Evolutionary conservation across 106 monocot species (phyloP).

Genomic region (Dendrobium chrysotoxum): DNA sequence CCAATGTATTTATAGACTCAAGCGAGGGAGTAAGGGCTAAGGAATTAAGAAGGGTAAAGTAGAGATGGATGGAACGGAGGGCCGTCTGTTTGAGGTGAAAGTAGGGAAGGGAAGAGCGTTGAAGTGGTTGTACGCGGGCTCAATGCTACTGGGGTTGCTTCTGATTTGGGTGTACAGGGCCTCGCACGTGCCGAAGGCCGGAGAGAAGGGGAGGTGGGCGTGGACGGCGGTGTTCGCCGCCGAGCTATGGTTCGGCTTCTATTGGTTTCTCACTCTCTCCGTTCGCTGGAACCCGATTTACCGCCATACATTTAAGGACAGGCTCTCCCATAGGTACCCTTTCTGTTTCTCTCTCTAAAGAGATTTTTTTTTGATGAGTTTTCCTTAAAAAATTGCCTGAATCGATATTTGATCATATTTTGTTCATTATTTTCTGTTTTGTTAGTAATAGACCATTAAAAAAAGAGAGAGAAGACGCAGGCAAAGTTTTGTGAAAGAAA

Average conservation of each 20-base stretch:
- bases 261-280: conserved; percentile 56
- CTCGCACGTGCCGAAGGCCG: conserved; percentile 16
- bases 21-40: too few species aligned
- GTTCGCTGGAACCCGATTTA: conserved; percentile 51
- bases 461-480: too few species aligned
- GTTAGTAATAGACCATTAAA: too few species aligned
- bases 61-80: not conserved
- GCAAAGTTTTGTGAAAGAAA: too few species aligned
- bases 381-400: too few species aligned
- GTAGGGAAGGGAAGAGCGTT: conserved; percentile 23
- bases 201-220: conserved; percentile 27
- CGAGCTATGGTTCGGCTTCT: conserved; percentile 59
- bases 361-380: not conserved
- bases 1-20: too few species aligned
- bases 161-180: conserved; percentile 43
- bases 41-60: not conserved
- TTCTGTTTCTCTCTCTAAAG: conserved; percentile 5
- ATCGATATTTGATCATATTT: too few species aligned
- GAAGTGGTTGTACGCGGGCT: conserved; percentile 26
- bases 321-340: conserved; percentile 33
- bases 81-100: conserved; percentile 41
- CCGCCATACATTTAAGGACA: conserved; percentile 40
- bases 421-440: too few species aligned
- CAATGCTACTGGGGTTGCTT: conserved; percentile 23
- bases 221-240: conserved; percentile 50